phyloP scores from a whole-genome alignment of 495 filamentous ascomycete genomes.

The Penicillium cinerascens region DNA sequence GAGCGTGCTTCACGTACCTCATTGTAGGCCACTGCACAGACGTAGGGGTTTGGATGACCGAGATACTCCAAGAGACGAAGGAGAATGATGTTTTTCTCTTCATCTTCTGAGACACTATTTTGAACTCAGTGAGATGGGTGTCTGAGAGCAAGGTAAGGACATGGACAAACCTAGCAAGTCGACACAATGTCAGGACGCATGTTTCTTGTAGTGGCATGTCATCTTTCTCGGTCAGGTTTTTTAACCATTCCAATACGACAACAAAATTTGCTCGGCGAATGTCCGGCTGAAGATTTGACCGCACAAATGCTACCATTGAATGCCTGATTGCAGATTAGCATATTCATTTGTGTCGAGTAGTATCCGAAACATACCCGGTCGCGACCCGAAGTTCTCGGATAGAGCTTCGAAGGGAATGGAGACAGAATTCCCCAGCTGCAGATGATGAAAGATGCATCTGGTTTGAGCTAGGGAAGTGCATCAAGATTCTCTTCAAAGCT shows the following conservation, averaged over 20 bases:
- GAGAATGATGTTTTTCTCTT: slow-evolving; percentile 81
- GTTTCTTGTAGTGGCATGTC: slow-evolving; percentile 69
- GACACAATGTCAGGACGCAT: slow-evolving; percentile 77
- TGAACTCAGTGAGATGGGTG: neutral
- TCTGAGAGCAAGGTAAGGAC: neutral
- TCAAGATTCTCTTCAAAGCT: slow-evolving; percentile 61
- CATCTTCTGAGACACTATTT: slow-evolving; percentile 58
- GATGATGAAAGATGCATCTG: slow-evolving; percentile 66
- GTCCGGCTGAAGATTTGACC: slow-evolving; percentile 39
- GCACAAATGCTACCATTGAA: slow-evolving; percentile 63
- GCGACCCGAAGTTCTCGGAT: slow-evolving; percentile 80
- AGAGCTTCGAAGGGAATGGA: slow-evolving; percentile 76
- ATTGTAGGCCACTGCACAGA: slow-evolving; percentile 75
- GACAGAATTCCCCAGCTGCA: slow-evolving; percentile 69
- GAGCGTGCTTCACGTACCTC: slow-evolving; percentile 51
- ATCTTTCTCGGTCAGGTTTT: slow-evolving; percentile 62
- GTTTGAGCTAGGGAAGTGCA: slow-evolving; percentile 53
- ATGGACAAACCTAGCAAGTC: slow-evolving; percentile 61
- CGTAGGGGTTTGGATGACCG: slow-evolving; percentile 73
- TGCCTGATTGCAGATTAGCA: slow-evolving; percentile 40
- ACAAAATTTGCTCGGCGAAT: slow-evolving; percentile 62
- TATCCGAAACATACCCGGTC: slow-evolving; percentile 51
- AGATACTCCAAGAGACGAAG: slow-evolving; percentile 81
- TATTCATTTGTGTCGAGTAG: neutral
- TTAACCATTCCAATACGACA: slow-evolving; percentile 64